Percentiles rank a stretch among this genome's conserved stretches.
Evolutionary conservation across 2,329 filamentous ascomycete genomes (phyloP).

Genomic region (Macrophomina tecta): DNA sequence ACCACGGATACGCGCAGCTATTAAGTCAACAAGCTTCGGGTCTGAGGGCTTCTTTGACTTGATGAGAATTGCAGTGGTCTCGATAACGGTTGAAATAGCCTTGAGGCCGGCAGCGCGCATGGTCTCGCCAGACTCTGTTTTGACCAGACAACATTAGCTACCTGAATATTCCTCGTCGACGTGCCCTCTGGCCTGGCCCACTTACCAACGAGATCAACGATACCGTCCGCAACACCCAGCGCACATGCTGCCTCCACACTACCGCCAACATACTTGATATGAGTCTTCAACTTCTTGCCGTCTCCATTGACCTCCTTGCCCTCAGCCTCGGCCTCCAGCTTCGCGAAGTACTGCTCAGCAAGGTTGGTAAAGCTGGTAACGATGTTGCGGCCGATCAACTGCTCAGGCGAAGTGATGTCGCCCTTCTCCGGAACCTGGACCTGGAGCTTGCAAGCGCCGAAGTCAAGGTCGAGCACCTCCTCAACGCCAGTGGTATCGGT

Average conservation of each 20-base stretch:
- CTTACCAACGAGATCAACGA: slow-evolving; percentile 94
- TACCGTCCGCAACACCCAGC: slow-evolving; percentile 92
- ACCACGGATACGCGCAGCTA: slow-evolving; percentile 84
- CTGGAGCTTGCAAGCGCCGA: slow-evolving; percentile 90
- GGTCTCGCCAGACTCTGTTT: slow-evolving; percentile 89
- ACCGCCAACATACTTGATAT: slow-evolving; percentile 91
- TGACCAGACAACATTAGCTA: too few species aligned
- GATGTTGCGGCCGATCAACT: slow-evolving; percentile 90
- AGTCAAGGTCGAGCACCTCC: slow-evolving; percentile 87
- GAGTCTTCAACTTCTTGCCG: slow-evolving; percentile 68
- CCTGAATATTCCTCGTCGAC: too few species aligned
- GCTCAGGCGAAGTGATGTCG: slow-evolving; percentile 68
- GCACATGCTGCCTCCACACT: slow-evolving; percentile 98
- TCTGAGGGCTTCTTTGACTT: slow-evolving; percentile 86
- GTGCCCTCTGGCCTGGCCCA: slow-evolving; percentile 33
- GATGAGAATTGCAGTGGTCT: slow-evolving; percentile 87
- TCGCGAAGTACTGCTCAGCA: slow-evolving; percentile 80
- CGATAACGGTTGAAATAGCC: slow-evolving; percentile 91
- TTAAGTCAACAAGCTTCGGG: slow-evolving; percentile 79
- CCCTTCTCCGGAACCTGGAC: slow-evolving; percentile 96
- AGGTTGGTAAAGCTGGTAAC: slow-evolving; percentile 94
- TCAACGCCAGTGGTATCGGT: slow-evolving; percentile 66
- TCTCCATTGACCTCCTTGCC: slow-evolving; percentile 45
- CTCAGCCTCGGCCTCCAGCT: slow-evolving; percentile 65
- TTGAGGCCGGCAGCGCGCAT: slow-evolving; percentile 96